Base-by-base conservation (phyloP, 2,329 filamentous ascomycete genomes). In the Pseudogymnoascus sp. region DNA sequence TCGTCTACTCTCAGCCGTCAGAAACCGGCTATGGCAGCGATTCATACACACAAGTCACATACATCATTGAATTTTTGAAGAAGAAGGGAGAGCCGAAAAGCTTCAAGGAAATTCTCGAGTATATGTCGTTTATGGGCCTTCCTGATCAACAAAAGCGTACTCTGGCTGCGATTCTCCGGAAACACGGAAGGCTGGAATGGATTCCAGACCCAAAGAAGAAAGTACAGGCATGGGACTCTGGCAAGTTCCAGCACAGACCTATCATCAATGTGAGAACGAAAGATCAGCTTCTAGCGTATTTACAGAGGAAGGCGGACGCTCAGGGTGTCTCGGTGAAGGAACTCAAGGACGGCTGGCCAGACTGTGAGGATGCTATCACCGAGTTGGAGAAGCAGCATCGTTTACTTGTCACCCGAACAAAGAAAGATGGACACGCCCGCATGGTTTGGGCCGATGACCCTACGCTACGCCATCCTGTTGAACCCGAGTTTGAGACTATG, bases 281-380 rank as follows among this genome's bases (percentile, higher is more conserved):
- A 65, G 86, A 88, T 40, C 86, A 92, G 70, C 83, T 99, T 63
- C 85, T 96, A 63, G 84, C 83, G 63, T 89, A 91, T 73, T 83
- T 99, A 34, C 92, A 96, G 76, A 81, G 83, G 62, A 92, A 93
- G 76, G 86, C 85, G 62, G 92, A 92, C 65, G 90, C 91, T 1
- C 86, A 88, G 68, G 91, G 91, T 11, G 84, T 97, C 63, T 83
- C 82, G 39, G 91, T 97, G 67, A 92, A 91, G 74, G 92, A 97
- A 71, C 83, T 99, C 66, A 96, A 96, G 77, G 95, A 99, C 74
- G 95, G 95, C 67, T 99, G 95, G 95, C 86, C 88, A 23, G 87
- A 88, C 70, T 96, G 91, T 71, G 86, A 93, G 66, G 84, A 88
- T 18, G 84, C 89, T 8, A 89, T 99, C 73, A 84, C 89, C 67